These are phyloP conservation scores for Fusarium heterosporum DNA, from an alignment of 2,329 filamentous ascomycete genomes.

Conservation along the genomic window DNA sequence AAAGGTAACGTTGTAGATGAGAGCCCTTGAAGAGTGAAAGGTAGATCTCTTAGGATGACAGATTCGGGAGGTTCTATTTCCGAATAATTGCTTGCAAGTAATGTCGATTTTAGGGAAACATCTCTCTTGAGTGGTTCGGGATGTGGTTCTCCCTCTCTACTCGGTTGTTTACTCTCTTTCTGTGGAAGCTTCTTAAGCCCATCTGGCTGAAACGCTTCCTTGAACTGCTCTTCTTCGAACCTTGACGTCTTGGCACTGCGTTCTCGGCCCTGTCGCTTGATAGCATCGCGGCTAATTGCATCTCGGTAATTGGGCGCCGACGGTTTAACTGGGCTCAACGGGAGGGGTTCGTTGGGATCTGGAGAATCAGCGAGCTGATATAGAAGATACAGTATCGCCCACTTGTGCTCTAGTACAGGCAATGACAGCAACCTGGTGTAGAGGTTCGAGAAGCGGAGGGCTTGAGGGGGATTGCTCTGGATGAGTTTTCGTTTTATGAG, in stretches of 20 bases:
- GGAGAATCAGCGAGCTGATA: slow-evolving; percentile 82
- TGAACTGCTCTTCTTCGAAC: slow-evolving; percentile 62
- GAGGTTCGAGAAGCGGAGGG: slow-evolving; percentile 87
- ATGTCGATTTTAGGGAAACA: slow-evolving; percentile 67
- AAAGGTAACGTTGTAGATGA: slow-evolving; percentile 89
- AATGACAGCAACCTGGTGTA: slow-evolving; percentile 91
- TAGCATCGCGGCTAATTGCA: slow-evolving; percentile 52
- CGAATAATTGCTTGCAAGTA: slow-evolving; percentile 67
- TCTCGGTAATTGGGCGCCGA: slow-evolving; percentile 55
- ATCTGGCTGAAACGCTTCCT: slow-evolving; percentile 66
- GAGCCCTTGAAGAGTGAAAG: slow-evolving; percentile 92
- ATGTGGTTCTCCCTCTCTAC: slow-evolving; percentile 52
- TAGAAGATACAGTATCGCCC: slow-evolving; percentile 93
- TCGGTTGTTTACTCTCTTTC: slow-evolving; percentile 54
- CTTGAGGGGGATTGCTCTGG: slow-evolving; percentile 80
- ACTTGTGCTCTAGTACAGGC: slow-evolving; percentile 94
- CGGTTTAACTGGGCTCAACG: slow-evolving; percentile 58
- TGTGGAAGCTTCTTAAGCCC: slow-evolving; percentile 61
- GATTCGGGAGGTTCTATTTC: slow-evolving; percentile 73
- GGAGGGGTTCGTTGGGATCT: slow-evolving; percentile 64
- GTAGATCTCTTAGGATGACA: slow-evolving; percentile 80
- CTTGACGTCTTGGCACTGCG: slow-evolving; percentile 52
- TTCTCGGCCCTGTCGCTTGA: slow-evolving; percentile 54
- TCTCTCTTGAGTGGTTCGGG: slow-evolving; percentile 57
- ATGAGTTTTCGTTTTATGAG: slow-evolving; percentile 91